Evolutionary conservation across 805 yeast genomes (phyloP), one percentile per base, ranked within the genome.

Genomic region (Wickerhamomyces rabaulensis): DNA sequence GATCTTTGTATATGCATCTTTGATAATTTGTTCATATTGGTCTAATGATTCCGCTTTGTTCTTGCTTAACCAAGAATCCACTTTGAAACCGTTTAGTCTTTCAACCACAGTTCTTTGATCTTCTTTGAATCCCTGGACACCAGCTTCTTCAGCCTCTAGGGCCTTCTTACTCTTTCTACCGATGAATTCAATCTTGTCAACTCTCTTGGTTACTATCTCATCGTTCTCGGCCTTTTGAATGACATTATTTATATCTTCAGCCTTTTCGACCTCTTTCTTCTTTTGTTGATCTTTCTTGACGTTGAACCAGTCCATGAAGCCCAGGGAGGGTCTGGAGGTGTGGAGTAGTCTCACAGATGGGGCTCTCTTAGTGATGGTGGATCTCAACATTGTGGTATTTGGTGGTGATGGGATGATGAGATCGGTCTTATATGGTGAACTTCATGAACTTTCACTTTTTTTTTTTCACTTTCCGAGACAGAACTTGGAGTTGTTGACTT

Each of bases 291-390:
- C 50, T 46, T 62, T 59, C 54, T 63, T 67, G 41, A 56, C 53
- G 42, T 60, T 65, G 48, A 70, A 66, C 75, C 75, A 70, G 37
- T 69, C 67, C 62, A 69, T 57, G 52, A 69, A 66, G 22, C 70
- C 68, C 9, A 43, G 38, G 23, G 49, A 41, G 8, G 50, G 50
- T 29, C 57, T 44, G 1, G 64, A 50, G 4, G 62, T 56, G 45
- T 63, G 66, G 10, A 64, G 38, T 2, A 50, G 48, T 52, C 63
- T 62, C 3, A 16, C 38, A 6, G 41, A 22, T 17, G 35, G 36
- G 16, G 36, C 36, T 9, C 12, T 33, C 7, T 8, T 33, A 16
- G 36, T n/a, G 17, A 33, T 16, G 20, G 19, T n/a, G n/a, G 36
- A 33, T 33, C 36, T 33, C 36, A 33, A 33, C 36, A 33, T 33